A percentile compares a stretch with the other conserved stretches of the same genome.
Conservation (phyloP, 768 basidiomycete species). For the Psilocybe sp. region DNA sequence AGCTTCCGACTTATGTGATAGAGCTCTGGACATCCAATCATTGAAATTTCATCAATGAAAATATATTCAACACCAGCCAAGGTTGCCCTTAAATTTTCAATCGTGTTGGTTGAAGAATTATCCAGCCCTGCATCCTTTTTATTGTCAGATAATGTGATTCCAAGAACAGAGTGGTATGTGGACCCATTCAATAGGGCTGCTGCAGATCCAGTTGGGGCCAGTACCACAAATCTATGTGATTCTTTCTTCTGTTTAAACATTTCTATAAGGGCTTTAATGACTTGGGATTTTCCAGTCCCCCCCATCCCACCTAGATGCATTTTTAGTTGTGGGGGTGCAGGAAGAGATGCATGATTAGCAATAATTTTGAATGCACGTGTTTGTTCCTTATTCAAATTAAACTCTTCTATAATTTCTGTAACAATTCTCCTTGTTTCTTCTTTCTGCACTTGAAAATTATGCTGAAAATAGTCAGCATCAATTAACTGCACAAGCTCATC, state of each 20-base stretch:
- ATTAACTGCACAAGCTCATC: background rate
- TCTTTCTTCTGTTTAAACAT: slow-evolving; percentile 17
- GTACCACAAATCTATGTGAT: slow-evolving; percentile 13
- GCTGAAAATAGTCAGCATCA: background rate
- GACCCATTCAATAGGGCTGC: slow-evolving; percentile 21
- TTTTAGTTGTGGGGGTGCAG: slow-evolving; percentile 15
- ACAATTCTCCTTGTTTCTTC: background rate
- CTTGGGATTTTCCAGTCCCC: slow-evolving; percentile 31
- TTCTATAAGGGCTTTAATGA: slow-evolving; percentile 22
- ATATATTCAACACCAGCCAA: slow-evolving; percentile 29
- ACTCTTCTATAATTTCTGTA: slow-evolving; percentile 8
- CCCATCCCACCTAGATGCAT: slow-evolving; percentile 36
- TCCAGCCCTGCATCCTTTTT: background rate
- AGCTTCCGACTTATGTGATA: slow-evolving; percentile 23
- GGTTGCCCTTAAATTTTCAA: too few species aligned
- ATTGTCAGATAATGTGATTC: background rate
- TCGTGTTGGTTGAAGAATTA: too few species aligned
- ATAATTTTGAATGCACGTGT: slow-evolving; percentile 27
- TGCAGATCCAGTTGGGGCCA: slow-evolving; percentile 23
- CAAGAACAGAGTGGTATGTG: slow-evolving; percentile 21
- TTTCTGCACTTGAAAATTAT: background rate
- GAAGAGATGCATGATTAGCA: slow-evolving; percentile 21
- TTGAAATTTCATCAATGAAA: slow-evolving; percentile 41
- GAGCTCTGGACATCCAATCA: slow-evolving; percentile 31
- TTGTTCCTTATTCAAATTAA: slow-evolving; percentile 25